Conservation (phyloP, 208 protist species). For the Trypanosoma melophagium region DNA sequence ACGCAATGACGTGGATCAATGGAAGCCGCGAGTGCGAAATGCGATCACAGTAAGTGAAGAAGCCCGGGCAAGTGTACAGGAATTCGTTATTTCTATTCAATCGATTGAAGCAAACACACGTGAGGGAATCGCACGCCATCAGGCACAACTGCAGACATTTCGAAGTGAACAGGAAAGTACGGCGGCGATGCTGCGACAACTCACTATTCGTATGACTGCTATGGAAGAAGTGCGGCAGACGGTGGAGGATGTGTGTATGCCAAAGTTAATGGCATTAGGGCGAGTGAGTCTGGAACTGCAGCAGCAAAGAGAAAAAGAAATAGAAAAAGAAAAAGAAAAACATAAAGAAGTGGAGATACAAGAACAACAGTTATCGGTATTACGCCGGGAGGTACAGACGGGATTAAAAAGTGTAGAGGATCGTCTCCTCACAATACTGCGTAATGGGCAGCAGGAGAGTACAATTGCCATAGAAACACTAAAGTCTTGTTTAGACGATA, state of each 20-base stretch:
- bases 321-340: slow-evolving; percentile 24
- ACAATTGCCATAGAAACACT: not conserved
- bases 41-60: slow-evolving; percentile 15
- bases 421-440: slow-evolving; percentile 7
- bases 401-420: slow-evolving; percentile 18
- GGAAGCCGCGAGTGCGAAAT: slow-evolving; percentile 14
- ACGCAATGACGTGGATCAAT: slow-evolving; percentile 26
- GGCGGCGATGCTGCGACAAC: slow-evolving; percentile 7
- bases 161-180: slow-evolving; percentile 7
- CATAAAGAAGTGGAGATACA: slow-evolving; percentile 9
- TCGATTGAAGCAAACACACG: slow-evolving; percentile 16
- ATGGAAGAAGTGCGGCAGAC: slow-evolving; percentile 30
- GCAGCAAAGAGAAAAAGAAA: too few relatives aligned
- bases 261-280: slow-evolving; percentile 8
- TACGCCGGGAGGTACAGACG: slow-evolving; percentile 15
- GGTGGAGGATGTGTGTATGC: slow-evolving; percentile 21
- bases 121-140: slow-evolving; percentile 12
- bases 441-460: slow-evolving; percentile 15
- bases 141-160: slow-evolving; percentile 23
- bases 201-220: slow-evolving; percentile 3
- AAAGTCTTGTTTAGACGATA: slow-evolving; percentile 1
- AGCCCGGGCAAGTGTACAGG: slow-evolving; percentile 11
- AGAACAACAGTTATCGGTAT: slow-evolving; percentile 14
- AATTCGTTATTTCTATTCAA: slow-evolving; percentile 8
- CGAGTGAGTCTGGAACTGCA: slow-evolving; percentile 9